phyloP scores from a whole-genome alignment of 352 stramenopile species.

The Phytophthora lateralis region DNA sequence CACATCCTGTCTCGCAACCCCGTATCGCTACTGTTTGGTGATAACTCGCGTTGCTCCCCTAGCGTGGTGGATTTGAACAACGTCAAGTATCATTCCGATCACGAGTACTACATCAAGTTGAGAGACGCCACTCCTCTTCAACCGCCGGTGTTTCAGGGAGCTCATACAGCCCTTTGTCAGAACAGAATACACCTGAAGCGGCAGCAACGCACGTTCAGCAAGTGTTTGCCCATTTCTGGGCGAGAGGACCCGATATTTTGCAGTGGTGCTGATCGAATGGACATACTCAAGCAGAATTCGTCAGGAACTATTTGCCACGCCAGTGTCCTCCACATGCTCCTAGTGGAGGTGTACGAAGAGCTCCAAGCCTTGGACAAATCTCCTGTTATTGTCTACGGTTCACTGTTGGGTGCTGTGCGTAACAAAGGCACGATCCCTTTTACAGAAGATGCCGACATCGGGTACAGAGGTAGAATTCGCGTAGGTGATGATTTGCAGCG shows the following conservation, averaged over 20 bases:
- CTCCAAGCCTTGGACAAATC: constrained; percentile 26
- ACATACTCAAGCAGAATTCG: constrained; percentile 33
- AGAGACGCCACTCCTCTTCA: constrained; percentile 6
- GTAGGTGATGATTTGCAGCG: constrained; percentile 14
- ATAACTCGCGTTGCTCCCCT: constrained; percentile 13
- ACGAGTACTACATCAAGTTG: constrained; percentile 24
- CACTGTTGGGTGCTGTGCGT: constrained; percentile 51
- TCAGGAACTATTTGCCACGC: constrained; percentile 39
- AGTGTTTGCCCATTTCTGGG: constrained; percentile 55
- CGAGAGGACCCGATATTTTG: constrained; percentile 43
- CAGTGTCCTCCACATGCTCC: constrained; percentile 54
- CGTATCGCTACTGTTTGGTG: constrained; percentile 5
- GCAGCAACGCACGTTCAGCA: constrained; percentile 12
- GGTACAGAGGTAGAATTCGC: constrained; percentile 24
- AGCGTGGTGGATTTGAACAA: constrained; percentile 5
- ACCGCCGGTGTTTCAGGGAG: constrained; percentile 30
- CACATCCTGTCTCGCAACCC: constrained; percentile 4
- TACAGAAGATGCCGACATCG: constrained; percentile 59
- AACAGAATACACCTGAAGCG: constrained; percentile 23
- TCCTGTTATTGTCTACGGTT: constrained; percentile 46
- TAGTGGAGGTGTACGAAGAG: constrained; percentile 57
- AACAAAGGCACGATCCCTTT: constrained; percentile 50
- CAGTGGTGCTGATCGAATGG: constrained; percentile 46
- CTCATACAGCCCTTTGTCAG: constrained; percentile 18
- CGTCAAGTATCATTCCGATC: constrained; percentile 20